These are phyloP conservation scores for Saccharomycopsis vini DNA, from an alignment of 805 yeast species.

Conservation along the genomic window DNA sequence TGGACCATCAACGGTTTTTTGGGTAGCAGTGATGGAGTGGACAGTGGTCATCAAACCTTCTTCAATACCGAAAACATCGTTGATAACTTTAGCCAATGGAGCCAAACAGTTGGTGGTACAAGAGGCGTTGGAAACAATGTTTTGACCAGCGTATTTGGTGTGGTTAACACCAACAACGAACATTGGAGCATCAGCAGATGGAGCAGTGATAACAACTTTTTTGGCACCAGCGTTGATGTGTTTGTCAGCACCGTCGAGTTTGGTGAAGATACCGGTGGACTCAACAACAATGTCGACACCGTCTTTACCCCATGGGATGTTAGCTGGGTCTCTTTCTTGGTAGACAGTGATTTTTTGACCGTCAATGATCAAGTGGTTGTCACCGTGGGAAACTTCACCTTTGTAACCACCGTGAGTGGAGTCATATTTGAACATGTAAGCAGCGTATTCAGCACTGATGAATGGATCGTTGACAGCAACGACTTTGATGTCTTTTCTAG, in stretches of 20 bases:
- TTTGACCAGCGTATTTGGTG: conserved; percentile 47
- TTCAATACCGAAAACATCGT: conserved; percentile 58
- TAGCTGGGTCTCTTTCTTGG: conserved; percentile 61
- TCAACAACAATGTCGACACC: conserved; percentile 58
- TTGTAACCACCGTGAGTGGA: conserved; percentile 82
- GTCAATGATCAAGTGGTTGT: conserved; percentile 53
- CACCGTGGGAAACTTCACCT: conserved; percentile 61
- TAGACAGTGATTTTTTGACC: conserved; percentile 43
- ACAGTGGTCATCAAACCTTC: conserved; percentile 73
- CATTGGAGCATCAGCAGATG: conserved; percentile 66
- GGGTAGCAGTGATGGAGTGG: conserved; percentile 65
- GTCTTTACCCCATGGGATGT: conserved; percentile 58
- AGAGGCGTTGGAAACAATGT: conserved; percentile 60
- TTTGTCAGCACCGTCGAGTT: conserved; percentile 54
- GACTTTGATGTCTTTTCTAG: conserved; percentile 66
- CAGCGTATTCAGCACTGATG: conserved; percentile 83
- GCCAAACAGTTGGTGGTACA: conserved; percentile 72
- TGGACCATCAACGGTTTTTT: conserved; percentile 70
- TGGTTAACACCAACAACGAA: conserved; percentile 65
- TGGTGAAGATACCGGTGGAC: conserved; percentile 68
- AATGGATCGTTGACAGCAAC: conserved; percentile 90
- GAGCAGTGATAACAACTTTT: conserved; percentile 65
- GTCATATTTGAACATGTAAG: conserved; percentile 93
- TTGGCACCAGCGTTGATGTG: conserved; percentile 69
- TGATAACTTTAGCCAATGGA: conserved; percentile 61